A percentile compares a stretch with the other conserved stretches of the same genome.
Conservation (phyloP, 1,139 yeast species). For the Protomyces lactucae-debilis region DNA sequence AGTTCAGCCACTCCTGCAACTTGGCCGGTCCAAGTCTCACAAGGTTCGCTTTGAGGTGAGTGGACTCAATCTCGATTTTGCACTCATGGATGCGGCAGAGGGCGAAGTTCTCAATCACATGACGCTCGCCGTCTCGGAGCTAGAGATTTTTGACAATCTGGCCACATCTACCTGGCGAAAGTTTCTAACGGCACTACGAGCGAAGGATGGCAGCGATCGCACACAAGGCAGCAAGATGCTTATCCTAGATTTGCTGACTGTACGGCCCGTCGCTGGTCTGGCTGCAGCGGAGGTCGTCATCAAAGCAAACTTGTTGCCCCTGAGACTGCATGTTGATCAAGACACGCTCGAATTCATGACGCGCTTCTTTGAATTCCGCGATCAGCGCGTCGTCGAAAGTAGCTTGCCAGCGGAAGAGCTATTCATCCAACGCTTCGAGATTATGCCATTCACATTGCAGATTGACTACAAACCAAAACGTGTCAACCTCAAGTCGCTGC, state of each 20-base stretch:
- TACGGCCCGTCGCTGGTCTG: slow-evolving; percentile 60
- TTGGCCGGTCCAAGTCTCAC: slow-evolving; percentile 61
- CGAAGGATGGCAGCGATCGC: slow-evolving; percentile 60
- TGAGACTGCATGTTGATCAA: slow-evolving; percentile 83
- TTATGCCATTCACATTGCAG: slow-evolving; percentile 59
- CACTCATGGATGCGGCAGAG: slow-evolving; percentile 44
- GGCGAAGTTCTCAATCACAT: slow-evolving; percentile 51
- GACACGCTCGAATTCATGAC: slow-evolving; percentile 81
- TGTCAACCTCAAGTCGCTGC: slow-evolving; percentile 72
- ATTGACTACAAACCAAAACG: slow-evolving; percentile 91
- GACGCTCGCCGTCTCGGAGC: slow-evolving; percentile 47
- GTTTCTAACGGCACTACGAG: slow-evolving; percentile 65
- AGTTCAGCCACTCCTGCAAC: slow-evolving; percentile 40
- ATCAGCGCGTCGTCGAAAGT: slow-evolving; percentile 42
- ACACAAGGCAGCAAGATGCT: slow-evolving; percentile 60
- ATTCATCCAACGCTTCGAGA: slow-evolving; percentile 54
- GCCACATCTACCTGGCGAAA: slow-evolving; percentile 90
- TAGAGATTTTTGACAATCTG: slow-evolving; percentile 69
- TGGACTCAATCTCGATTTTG: slow-evolving; percentile 49
- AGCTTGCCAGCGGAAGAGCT: slow-evolving; percentile 30
- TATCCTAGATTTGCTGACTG: slow-evolving; percentile 50
- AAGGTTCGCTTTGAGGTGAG: slow-evolving; percentile 58
- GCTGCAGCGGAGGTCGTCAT: slow-evolving; percentile 68
- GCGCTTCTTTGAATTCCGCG: slow-evolving; percentile 71
- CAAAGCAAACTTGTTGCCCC: slow-evolving; percentile 57